Evolutionary conservation across 305 asterid species (phyloP), one percentile per base, ranked within the genome.

Genomic region (Fraxinus sp.): DNA sequence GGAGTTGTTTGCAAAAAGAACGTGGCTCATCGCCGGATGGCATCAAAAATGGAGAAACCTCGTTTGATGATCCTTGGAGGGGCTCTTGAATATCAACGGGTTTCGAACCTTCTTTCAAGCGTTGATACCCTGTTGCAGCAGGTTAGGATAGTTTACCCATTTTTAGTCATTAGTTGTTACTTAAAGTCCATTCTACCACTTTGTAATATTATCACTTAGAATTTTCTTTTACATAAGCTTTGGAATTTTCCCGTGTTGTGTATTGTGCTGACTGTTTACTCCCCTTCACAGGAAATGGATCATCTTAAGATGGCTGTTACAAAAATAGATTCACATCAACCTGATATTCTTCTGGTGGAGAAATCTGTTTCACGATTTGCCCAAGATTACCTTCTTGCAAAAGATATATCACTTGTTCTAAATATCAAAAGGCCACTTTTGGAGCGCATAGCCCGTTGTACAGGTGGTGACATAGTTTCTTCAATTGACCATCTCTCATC

Each of bases 271-370:
- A 77, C 79, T 80, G 55, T 70, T 76, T 83, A 83, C 64, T 6
- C 82, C 72, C 82, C 72, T 77, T 83, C 82, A 66, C 90, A 96
- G 98, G 99, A 96, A 87, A 96, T 91, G 98, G 99, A 96, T 91
- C 98, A 96, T 94, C 94, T 96, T 82, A 96, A 96, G 92, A 96
- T 96, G 99, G 98, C 99, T 83, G 98, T 96, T 81, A 94, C 99
- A 66, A 96, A 91, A 89, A 94, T 96, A 79, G 94, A 86, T 88
- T 94, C 95, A 46, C 98, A 94, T 74, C 88, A 87, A 79, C 99
- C 99, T 74, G 91, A 92, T 89, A 90, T 96, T 86, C 97, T 96
- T 85, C 90, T 96, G 90, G 99, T 96, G 85, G 99, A 96, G 94
- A 96, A 94, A 92, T 93, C 99, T 44, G 99, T 96, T 85, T 94